Conservation (phyloP, 139 green algal species). For the Picochlorum sp. region DNA sequence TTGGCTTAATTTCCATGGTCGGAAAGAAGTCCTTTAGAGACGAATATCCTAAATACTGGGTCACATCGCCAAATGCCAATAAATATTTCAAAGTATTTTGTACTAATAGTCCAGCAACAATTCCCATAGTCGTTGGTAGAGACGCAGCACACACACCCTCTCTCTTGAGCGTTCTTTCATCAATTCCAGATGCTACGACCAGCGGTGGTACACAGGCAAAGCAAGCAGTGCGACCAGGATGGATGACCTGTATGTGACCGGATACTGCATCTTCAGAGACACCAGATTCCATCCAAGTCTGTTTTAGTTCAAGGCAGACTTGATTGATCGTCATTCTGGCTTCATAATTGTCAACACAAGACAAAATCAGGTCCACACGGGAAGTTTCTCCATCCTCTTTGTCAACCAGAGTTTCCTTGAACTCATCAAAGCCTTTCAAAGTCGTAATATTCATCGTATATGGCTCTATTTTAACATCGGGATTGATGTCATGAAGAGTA, state of each 20-base stretch:
- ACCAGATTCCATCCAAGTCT: conserved; percentile 93
- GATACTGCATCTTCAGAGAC: conserved; percentile 92
- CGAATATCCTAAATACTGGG: conserved; percentile 76
- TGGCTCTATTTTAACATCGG: conserved; percentile 75
- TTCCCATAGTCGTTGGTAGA: conserved; percentile 97
- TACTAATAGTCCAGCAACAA: conserved; percentile 89
- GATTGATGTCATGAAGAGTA: conserved; percentile 88
- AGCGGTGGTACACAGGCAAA: conserved; percentile 85
- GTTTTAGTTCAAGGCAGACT: conserved; percentile 87
- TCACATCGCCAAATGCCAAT: conserved; percentile 71
- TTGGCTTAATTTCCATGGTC: conserved; percentile 81
- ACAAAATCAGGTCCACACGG: conserved; percentile 86
- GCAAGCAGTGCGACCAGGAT: conserved; percentile 65
- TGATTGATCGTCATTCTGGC: conserved; percentile 96
- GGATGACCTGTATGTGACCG: conserved; percentile 83
- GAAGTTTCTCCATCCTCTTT: conserved; percentile 14
- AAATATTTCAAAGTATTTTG: conserved; percentile 92
- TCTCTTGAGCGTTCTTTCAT: conserved; percentile 90
- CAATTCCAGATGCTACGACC: conserved; percentile 87
- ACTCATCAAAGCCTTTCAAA: conserved; percentile 75
- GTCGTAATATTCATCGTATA: conserved; percentile 97
- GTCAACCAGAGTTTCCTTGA: conserved; percentile 41
- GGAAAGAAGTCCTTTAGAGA: conserved; percentile 93
- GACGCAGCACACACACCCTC: conserved; percentile 93
- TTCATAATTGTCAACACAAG: conserved; percentile 98